Percentiles rank a stretch among this genome's conserved stretches.
These are phyloP conservation scores for Chlorella variabilis DNA, from an alignment of 163 green algal genomes.

Conservation along the genomic window DNA sequence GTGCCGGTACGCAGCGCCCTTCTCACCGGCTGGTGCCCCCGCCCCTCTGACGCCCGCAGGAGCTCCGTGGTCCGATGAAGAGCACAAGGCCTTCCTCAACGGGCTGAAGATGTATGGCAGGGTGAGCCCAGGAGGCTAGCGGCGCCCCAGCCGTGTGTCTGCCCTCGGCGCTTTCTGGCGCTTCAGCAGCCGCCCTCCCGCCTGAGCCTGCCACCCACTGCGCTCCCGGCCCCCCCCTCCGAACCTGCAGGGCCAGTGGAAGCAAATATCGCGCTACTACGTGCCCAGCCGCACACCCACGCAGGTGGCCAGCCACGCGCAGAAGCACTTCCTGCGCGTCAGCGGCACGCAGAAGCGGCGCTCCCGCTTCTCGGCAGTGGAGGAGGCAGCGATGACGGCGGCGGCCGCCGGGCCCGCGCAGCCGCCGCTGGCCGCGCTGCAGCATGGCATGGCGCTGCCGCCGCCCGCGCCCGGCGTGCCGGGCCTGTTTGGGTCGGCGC, in stretches of 20 bases:
- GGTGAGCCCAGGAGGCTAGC: slow-evolving; percentile 33
- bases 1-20: too few species aligned
- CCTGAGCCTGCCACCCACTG: not conserved
- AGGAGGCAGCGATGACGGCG: slow-evolving; percentile 38
- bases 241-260: slow-evolving; percentile 78
- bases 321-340: slow-evolving; percentile 89
- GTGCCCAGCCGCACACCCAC: slow-evolving; percentile 83
- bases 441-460: not conserved
- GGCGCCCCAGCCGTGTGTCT: not conserved
- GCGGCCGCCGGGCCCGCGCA: not conserved
- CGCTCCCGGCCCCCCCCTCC: not conserved
- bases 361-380: slow-evolving; percentile 58
- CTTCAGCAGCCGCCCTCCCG: not conserved
- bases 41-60: slow-evolving; percentile 40
- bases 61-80: slow-evolving; percentile 79
- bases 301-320: slow-evolving; percentile 87
- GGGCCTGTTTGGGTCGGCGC: not conserved
- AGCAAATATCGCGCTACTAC: slow-evolving; percentile 79
- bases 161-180: not conserved
- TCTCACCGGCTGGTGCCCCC: too few species aligned
- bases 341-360: slow-evolving; percentile 59
- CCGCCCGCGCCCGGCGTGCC: slow-evolving; percentile 1
- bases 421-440: not conserved
- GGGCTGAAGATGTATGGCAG: slow-evolving; percentile 84
- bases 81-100: slow-evolving; percentile 81